These are phyloP conservation scores for Magnusiomyces fungicola DNA, from an alignment of 1,139 yeast species.

Conservation along the genomic window DNA sequence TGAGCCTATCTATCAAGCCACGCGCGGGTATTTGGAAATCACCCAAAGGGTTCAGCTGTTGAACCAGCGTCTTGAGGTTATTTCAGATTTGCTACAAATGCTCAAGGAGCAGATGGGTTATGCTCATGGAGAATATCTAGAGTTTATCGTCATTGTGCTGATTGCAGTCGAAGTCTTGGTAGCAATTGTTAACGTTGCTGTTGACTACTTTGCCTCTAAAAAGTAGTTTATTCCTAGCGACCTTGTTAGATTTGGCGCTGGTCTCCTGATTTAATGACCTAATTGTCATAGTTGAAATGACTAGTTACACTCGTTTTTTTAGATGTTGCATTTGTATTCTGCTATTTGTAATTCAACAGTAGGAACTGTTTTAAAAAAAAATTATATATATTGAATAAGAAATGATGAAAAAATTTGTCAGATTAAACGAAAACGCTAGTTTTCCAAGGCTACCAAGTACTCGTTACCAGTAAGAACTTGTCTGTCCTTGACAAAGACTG, in stretches of 20 bases:
- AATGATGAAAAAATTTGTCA: too few species aligned
- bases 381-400: too few species aligned
- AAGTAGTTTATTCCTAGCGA: too few species aligned
- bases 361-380: too few species aligned
- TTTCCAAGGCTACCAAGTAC: conserved; percentile 16
- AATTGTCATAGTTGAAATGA: too few species aligned
- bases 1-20: conserved; percentile 95
- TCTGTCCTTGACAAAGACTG: conserved; percentile 24
- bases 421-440: too few species aligned
- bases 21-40: conserved; percentile 88
- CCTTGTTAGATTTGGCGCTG: too few species aligned
- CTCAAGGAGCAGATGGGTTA: conserved; percentile 94
- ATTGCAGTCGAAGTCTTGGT: conserved; percentile 90
- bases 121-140: conserved; percentile 77
- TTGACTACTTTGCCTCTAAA: conserved; percentile 8
- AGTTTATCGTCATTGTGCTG: conserved; percentile 83
- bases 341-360: too few species aligned
- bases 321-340: too few species aligned
- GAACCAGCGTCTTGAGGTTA: conserved; percentile 88
- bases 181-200: conserved; percentile 55
- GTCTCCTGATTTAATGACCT: too few species aligned
- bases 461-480: conserved; percentile 28
- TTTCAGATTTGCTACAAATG: conserved; percentile 89
- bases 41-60: conserved; percentile 84
- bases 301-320: too few species aligned